Evolutionary conservation across 306 rosid genomes (phyloP), one percentile per base, ranked within the genome.

Genomic region (Prunus mira): DNA sequence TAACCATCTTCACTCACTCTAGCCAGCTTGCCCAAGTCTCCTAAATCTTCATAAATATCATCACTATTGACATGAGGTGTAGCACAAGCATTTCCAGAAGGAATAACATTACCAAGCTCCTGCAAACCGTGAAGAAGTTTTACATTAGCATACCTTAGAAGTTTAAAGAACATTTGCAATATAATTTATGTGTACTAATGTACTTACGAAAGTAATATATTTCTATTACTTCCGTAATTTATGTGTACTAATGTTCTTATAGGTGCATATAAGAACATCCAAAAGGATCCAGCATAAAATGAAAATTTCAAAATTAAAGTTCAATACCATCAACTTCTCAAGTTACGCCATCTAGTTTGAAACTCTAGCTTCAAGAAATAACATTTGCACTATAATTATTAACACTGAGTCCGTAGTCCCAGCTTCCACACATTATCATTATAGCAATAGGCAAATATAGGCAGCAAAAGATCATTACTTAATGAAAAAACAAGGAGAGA

Each of bases 11-110:
- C 87, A 18, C 19, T 63, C 6, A 57, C 45, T 6, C 28, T 51
- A 56, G 34, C 64, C 45, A 67, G 38, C 75, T 38, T 58, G 71
- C 71, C 68, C 77, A 85, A 76, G 55, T 63, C 82, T 67, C 71
- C 88, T 65, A 86, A 72, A 38, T 60, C 84, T 18, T 46, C 62
- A 52, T 71, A 84, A 38, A 69, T n/a, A 41, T 85, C 84, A 55
- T 54, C 55, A 25, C 46, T 77, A 70, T 70, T 78, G 18, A 12
- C 2, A 71, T 14, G 13, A 66, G 60, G 65, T 6, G 49, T 14
- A 3, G 51, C 78, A 20, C 51, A 79, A 69, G 32, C 75, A 43
- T 58, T 51, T 32, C 69, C 86, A 38, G 47, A 32, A 55, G 43
- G 50, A 19, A 47, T 56, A 52, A 56, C 30, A 76, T 57, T 47